phyloP scores from a whole-genome alignment of 305 asterid genomes.

The Fraxinus greggii region DNA sequence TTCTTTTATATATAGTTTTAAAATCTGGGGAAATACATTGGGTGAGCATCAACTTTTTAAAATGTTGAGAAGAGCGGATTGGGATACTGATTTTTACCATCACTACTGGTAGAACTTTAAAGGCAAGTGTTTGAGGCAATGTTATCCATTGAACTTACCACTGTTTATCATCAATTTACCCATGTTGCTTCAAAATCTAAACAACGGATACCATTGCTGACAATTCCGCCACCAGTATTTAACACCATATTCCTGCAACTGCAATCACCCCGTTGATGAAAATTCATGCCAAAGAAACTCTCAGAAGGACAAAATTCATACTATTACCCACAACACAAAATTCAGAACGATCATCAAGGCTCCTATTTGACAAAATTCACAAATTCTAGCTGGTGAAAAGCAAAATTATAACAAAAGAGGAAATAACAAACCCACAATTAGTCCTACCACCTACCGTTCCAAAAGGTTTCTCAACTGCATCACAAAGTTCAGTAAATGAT shows the following conservation, averaged over 20 bases:
- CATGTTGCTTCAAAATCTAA: not conserved
- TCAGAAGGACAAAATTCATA: not conserved
- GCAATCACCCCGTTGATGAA: not conserved
- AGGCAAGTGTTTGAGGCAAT: not conserved
- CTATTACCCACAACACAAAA: not conserved
- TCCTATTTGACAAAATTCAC: not conserved
- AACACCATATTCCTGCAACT: not conserved
- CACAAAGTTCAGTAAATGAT: not conserved
- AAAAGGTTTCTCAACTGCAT: not conserved
- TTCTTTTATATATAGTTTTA: not conserved
- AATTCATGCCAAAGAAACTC: not conserved
- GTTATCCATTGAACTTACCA: not conserved
- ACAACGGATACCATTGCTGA: not conserved
- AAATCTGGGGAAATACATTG: not conserved
- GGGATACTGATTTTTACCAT: not conserved
- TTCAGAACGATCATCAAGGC: not conserved
- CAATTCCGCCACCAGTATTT: not conserved
- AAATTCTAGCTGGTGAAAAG: not conserved
- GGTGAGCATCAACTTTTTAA: not conserved
- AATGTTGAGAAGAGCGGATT: not conserved
- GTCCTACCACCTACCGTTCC: not conserved
- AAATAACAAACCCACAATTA: not conserved
- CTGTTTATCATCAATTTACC: not conserved
- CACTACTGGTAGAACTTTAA: not conserved
- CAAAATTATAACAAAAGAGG: not conserved